A percentile compares a stretch with the other conserved stretches of the same genome.
Evolutionary conservation across 495 filamentous ascomycete genomes (phyloP).

Genomic region (Xylaria telfairii): DNA sequence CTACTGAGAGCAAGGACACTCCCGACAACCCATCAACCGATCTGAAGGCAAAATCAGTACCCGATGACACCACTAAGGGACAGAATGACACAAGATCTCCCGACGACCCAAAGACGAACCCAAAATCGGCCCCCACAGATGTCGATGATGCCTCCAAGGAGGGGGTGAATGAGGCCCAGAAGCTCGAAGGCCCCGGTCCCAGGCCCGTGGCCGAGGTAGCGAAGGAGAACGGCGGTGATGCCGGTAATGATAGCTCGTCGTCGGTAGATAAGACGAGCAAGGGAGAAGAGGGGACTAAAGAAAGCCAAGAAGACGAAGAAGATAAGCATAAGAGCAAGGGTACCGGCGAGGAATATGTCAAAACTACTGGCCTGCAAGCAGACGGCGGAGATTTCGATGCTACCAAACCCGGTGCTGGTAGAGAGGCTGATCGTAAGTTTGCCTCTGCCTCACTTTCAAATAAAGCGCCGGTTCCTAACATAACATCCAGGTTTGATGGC

Average conservation of each 20-base stretch:
- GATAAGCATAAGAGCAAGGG: slow-evolving; percentile 45
- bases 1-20: slow-evolving; percentile 27
- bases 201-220: slow-evolving; percentile 48
- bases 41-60: slow-evolving; percentile 27
- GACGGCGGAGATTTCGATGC: slow-evolving; percentile 67
- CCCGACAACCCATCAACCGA: slow-evolving; percentile 36
- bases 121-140: slow-evolving; percentile 35
- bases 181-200: slow-evolving; percentile 51
- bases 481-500: slow-evolving; percentile 47
- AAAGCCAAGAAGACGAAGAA: slow-evolving; percentile 38
- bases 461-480: background rate
- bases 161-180: slow-evolving; percentile 36
- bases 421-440: slow-evolving; percentile 69
- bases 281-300: slow-evolving; percentile 1
- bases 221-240: slow-evolving; percentile 50
- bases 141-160: slow-evolving; percentile 42
- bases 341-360: slow-evolving; percentile 61
- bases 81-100: slow-evolving; percentile 48
- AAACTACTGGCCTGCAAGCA: slow-evolving; percentile 57
- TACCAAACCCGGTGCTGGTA: slow-evolving; percentile 63
- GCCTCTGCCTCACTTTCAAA: background rate
- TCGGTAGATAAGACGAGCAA: slow-evolving; percentile 9
- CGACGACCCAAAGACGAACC: slow-evolving; percentile 40
- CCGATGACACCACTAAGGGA: slow-evolving; percentile 42
- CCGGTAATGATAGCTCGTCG: slow-evolving; percentile 29